These are phyloP conservation scores for Yamadazyma membranifaciens DNA, from an alignment of 1,139 yeast species.

Conservation along the genomic window DNA sequence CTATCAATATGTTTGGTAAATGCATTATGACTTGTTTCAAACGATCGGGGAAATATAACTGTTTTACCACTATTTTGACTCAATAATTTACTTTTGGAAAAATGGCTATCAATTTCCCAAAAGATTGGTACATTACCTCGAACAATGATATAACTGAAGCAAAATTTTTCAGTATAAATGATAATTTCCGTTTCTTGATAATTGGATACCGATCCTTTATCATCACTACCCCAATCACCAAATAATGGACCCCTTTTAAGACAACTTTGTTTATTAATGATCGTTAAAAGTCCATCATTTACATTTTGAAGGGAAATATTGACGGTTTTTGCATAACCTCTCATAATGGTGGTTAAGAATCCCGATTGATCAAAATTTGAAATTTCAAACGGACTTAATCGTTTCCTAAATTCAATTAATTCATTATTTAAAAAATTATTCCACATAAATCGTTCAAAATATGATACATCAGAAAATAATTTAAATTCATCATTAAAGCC, in stretches of 20 bases:
- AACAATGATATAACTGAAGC: slow-evolving; percentile 58
- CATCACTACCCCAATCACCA: slow-evolving; percentile 71
- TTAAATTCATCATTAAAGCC: slow-evolving; percentile 29
- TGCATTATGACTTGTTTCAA: slow-evolving; percentile 65
- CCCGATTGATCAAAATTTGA: slow-evolving; percentile 53
- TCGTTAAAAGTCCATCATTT: slow-evolving; percentile 51
- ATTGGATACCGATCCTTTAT: slow-evolving; percentile 66
- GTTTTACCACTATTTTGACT: slow-evolving; percentile 43
- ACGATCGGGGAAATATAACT: slow-evolving; percentile 54
- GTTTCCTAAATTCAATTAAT: slow-evolving; percentile 55
- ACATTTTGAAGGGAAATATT: slow-evolving; percentile 39
- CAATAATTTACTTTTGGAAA: slow-evolving; percentile 29
- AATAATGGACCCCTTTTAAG: slow-evolving; percentile 58
- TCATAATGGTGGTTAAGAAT: slow-evolving; percentile 55
- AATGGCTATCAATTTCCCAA: slow-evolving; percentile 56
- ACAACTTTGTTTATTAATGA: slow-evolving; percentile 67
- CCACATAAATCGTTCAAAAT: slow-evolving; percentile 64
- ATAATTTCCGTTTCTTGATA: slow-evolving; percentile 67
- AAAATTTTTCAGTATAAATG: slow-evolving; percentile 49
- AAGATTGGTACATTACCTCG: slow-evolving; percentile 71
- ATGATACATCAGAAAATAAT: slow-evolving; percentile 43
- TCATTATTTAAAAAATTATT: slow-evolving; percentile 59
- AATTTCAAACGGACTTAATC: slow-evolving; percentile 52
- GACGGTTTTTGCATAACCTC: slow-evolving; percentile 68
- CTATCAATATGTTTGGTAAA: slow-evolving; percentile 63